phyloP scores from a whole-genome alignment of 2,329 filamentous ascomycete genomes.

The Keithomyces neogunnii region DNA sequence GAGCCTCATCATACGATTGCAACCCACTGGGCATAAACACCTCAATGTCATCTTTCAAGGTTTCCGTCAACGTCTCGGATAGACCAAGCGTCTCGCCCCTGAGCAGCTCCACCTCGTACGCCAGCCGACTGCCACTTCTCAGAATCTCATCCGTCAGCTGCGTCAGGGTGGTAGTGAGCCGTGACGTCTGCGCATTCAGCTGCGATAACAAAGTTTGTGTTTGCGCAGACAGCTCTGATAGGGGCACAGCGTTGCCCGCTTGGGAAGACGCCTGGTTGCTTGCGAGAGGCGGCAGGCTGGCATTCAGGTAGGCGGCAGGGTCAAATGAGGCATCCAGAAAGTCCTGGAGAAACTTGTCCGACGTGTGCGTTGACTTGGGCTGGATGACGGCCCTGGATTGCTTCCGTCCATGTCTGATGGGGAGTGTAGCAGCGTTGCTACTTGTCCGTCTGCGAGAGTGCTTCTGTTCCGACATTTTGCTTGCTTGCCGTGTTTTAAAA shows the following conservation, averaged over 20 bases:
- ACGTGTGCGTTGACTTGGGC: slow-evolving; percentile 52
- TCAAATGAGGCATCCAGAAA: slow-evolving; percentile 76
- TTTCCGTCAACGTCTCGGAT: slow-evolving; percentile 67
- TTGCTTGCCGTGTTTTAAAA: neutral
- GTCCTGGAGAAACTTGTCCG: slow-evolving; percentile 63
- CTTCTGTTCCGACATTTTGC: slow-evolving; percentile 22
- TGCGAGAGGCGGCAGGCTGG: slow-evolving; percentile 61
- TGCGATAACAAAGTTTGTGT: slow-evolving; percentile 80
- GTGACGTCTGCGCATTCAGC: slow-evolving; percentile 79
- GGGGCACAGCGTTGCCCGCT: slow-evolving; percentile 38
- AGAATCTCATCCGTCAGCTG: slow-evolving; percentile 92
- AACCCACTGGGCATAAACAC: slow-evolving; percentile 58
- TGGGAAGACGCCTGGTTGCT: slow-evolving; percentile 24
- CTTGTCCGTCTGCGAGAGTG: slow-evolving; percentile 35
- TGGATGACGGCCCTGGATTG: slow-evolving; percentile 28
- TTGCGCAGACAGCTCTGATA: slow-evolving; percentile 71
- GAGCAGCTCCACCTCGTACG: slow-evolving; percentile 89
- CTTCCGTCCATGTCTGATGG: slow-evolving; percentile 30
- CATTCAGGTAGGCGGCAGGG: slow-evolving; percentile 77
- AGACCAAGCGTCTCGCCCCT: slow-evolving; percentile 81
- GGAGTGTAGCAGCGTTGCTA: slow-evolving; percentile 26
- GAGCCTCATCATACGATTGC: slow-evolving; percentile 17
- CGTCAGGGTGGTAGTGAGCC: slow-evolving; percentile 72
- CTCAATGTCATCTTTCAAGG: slow-evolving; percentile 60
- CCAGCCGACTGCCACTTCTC: slow-evolving; percentile 75